Evolutionary conservation across 768 basidiomycete genomes (phyloP).

Genomic region (Auriscalpium vulgare): DNA sequence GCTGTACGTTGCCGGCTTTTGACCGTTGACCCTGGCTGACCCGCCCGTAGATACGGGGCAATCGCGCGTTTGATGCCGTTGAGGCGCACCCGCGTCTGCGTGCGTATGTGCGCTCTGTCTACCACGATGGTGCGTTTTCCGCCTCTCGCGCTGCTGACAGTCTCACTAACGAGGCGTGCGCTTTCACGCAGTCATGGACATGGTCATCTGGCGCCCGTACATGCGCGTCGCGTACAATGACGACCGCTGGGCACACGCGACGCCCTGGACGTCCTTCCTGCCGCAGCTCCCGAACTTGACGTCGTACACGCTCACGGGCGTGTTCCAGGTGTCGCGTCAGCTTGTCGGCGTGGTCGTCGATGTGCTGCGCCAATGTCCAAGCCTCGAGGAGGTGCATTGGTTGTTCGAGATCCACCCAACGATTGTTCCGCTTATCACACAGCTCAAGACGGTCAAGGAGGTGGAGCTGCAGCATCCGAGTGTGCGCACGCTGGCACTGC

Average conservation of each 20-base stretch:
- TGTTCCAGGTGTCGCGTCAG: not conserved
- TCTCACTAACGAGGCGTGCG: not conserved
- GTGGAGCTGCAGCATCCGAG: not conserved
- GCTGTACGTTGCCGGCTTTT: not conserved
- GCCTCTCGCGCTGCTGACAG: too few relatives aligned
- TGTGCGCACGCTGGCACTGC: not conserved
- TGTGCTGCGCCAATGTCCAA: not conserved
- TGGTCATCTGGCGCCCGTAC: not conserved
- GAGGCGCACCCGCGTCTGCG: not conserved
- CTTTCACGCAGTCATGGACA: not conserved
- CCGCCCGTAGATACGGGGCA: not conserved
- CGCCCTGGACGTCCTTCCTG: not conserved
- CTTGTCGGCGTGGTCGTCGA: not conserved
- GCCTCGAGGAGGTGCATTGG: not conserved
- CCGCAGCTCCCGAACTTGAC: not conserved
- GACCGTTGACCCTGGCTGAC: not conserved
- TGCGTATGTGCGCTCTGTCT: not conserved
- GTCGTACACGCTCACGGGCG: not conserved
- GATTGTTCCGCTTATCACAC: not conserved
- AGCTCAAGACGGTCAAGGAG: not conserved
- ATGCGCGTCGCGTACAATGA: not conserved
- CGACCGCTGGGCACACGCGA: not conserved
- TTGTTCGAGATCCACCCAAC: not conserved
- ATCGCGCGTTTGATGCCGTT: not conserved
- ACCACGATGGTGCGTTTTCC: not conserved